Evolutionary conservation across 179 eudicot genomes (phyloP).

Genomic region (Silene coronaria): DNA sequence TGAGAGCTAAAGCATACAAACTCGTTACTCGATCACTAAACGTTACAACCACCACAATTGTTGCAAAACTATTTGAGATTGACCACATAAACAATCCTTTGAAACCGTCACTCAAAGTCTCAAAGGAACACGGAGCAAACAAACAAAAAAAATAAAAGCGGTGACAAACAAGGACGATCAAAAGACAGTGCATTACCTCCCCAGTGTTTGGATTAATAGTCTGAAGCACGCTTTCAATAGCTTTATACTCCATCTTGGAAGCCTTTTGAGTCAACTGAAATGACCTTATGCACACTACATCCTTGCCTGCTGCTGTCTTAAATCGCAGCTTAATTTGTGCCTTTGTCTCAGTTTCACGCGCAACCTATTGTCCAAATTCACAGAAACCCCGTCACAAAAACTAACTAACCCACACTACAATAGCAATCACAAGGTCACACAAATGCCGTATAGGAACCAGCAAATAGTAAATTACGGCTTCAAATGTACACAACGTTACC

Average conservation of each 20-base stretch:
- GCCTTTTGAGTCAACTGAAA: constrained; percentile 93
- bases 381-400: background rate
- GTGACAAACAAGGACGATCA: background rate
- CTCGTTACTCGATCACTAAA: background rate
- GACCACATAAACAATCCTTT: background rate
- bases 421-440: background rate
- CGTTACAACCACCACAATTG: background rate
- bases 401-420: background rate
- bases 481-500: no score
- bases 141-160: background rate
- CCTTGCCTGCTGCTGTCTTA: constrained; percentile 91
- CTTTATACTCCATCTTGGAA: constrained; percentile 93
- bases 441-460: background rate
- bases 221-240: constrained; percentile 94
- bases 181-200: constrained; percentile 46
- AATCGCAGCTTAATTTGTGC: constrained; percentile 93
- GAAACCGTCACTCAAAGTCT: background rate
- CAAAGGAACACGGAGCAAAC: background rate
- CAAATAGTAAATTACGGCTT: background rate
- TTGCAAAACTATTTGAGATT: background rate
- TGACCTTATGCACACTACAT: constrained; percentile 93
- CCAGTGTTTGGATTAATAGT: constrained; percentile 92
- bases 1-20: background rate
- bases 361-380: constrained; percentile 48
- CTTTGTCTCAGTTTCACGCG: constrained; percentile 96